A percentile compares a stretch with the other conserved stretches of the same genome.
These are phyloP conservation scores for Jatropha curcas DNA, from an alignment of 345 rosid species.

Conservation along the genomic window DNA sequence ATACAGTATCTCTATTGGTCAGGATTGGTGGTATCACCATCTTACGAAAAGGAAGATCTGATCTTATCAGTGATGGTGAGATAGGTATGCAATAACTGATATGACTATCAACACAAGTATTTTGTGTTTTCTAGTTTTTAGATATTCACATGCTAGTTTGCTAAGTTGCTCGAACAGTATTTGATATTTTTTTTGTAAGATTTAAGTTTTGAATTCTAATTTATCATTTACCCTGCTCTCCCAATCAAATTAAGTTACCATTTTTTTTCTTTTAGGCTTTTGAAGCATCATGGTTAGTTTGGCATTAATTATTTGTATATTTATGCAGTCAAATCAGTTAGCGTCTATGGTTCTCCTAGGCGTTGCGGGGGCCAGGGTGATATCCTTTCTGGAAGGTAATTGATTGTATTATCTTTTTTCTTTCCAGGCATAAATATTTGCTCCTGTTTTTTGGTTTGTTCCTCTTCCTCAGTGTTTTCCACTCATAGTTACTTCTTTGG, in stretches of 20 bases:
- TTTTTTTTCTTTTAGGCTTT: neutral
- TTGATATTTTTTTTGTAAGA: neutral
- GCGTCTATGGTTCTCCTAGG: conserved; percentile 79
- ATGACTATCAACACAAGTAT: neutral
- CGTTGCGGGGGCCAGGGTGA: conserved; percentile 99
- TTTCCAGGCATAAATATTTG: neutral
- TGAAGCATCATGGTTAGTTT: neutral
- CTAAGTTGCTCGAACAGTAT: neutral
- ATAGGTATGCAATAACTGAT: conserved; percentile 43
- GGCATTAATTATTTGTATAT: conserved; percentile 14
- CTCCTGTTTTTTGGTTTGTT: neutral
- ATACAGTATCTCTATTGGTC: conserved; percentile 13
- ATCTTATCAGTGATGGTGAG: conserved; percentile 77
- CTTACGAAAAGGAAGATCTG: conserved; percentile 80
- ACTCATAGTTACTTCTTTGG: neutral
- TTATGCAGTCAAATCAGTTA: conserved; percentile 71
- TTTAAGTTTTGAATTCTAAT: neutral
- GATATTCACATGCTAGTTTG: neutral
- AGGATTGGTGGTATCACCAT: conserved; percentile 93
- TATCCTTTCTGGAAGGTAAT: conserved; percentile 92
- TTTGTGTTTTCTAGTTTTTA: neutral
- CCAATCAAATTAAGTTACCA: neutral
- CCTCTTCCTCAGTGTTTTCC: neutral
- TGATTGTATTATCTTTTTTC: neutral
- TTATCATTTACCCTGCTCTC: neutral